phyloP scores from a whole-genome alignment of 257 asterid genomes.

The Ilex asprella region DNA sequence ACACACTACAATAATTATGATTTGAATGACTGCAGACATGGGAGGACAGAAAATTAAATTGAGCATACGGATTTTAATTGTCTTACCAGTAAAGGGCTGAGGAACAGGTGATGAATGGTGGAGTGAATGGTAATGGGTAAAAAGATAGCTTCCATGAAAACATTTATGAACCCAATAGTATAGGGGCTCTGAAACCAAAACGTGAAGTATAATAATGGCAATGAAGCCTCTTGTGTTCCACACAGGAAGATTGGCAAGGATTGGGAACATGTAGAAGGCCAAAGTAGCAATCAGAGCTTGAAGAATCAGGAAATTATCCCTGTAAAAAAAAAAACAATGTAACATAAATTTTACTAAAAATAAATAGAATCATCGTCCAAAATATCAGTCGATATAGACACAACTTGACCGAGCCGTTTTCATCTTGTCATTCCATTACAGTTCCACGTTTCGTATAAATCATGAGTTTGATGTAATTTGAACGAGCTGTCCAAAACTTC shows the following conservation, averaged over 20 bases:
- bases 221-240: slow-evolving; percentile 58
- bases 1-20: no score
- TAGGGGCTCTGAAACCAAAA: slow-evolving; percentile 66
- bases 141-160: slow-evolving; percentile 57
- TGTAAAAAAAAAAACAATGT: slow-evolving; percentile 17
- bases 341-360: no score
- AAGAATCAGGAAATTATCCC: slow-evolving; percentile 81
- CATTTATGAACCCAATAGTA: slow-evolving; percentile 60
- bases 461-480: no score
- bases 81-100: slow-evolving; percentile 68
- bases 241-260: slow-evolving; percentile 25
- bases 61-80: no score
- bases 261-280: slow-evolving; percentile 32
- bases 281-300: slow-evolving; percentile 57
- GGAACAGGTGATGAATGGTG: slow-evolving; percentile 82
- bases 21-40: no score
- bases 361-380: not conserved
- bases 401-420: no score
- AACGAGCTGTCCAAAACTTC: no score
- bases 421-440: no score
- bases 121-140: slow-evolving; percentile 56
- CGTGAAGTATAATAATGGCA: slow-evolving; percentile 41
- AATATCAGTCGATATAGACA: no score
- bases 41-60: slow-evolving; percentile 3
- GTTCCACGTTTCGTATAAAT: no score